These are phyloP conservation scores for Rhynchosporium graminicola DNA, from an alignment of 2,329 filamentous ascomycete genomes.

Conservation along the genomic window DNA sequence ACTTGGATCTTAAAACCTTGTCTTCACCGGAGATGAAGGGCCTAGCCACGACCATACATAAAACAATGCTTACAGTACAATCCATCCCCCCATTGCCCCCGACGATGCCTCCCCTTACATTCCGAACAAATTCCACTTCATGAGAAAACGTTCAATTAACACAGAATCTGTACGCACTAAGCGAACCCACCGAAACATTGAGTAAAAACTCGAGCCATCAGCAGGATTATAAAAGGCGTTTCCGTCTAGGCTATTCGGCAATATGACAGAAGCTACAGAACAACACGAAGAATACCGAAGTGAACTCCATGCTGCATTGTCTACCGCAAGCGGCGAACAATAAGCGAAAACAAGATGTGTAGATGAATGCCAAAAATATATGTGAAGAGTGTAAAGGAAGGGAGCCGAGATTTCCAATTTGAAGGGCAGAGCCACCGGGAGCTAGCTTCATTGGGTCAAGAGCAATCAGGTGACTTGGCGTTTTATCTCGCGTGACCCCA, in stretches of 20 bases:
- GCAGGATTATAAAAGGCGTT: conserved; percentile 40
- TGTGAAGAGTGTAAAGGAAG: not conserved
- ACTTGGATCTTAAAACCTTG: no score
- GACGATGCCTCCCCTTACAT: no score
- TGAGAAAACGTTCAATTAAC: not conserved
- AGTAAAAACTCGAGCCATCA: conserved; percentile 35
- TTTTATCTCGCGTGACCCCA: no score
- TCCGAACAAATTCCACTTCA: no score
- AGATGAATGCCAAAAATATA: conserved; percentile 34
- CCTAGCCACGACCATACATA: not conserved
- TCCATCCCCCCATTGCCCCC: no score
- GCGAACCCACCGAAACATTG: conserved; percentile 36
- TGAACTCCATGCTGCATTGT: conserved; percentile 27
- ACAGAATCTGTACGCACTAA: conserved; percentile 37
- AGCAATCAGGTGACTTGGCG: conserved; percentile 14
- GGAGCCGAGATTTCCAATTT: conserved; percentile 13
- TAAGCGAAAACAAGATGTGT: conserved; percentile 37
- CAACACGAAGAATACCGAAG: conserved; percentile 21
- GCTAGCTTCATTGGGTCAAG: conserved; percentile 8
- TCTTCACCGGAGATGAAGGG: no score
- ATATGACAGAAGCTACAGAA: conserved; percentile 36
- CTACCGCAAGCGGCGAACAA: conserved; percentile 28
- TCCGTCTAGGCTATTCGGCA: conserved; percentile 36
- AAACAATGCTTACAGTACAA: not conserved
- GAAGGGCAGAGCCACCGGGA: not conserved